Conservation (phyloP, 345 rosid genomes). For the Lenwebbia sp. region DNA sequence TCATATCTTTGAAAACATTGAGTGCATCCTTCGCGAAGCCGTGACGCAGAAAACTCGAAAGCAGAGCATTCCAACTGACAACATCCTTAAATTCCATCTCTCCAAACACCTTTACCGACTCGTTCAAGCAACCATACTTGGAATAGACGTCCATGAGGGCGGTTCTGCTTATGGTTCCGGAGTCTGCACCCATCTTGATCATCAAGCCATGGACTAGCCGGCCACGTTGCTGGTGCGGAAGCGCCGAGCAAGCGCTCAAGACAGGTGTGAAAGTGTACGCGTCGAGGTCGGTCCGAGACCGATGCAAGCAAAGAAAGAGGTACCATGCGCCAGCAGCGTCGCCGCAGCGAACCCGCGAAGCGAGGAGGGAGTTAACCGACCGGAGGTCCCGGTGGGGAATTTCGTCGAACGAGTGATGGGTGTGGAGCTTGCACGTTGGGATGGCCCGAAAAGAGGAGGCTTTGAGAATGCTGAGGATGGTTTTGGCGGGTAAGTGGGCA, state of each 20-base stretch:
- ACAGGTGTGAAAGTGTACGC: conserved; percentile 61
- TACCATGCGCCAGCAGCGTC: conserved; percentile 36
- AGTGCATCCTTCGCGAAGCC: conserved; percentile 47
- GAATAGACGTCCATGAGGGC: conserved; percentile 68
- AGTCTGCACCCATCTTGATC: conserved; percentile 44
- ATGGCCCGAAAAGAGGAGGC: neutral
- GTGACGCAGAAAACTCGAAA: conserved; percentile 46
- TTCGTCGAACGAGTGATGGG: conserved; percentile 35
- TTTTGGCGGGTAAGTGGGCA: neutral
- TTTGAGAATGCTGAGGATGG: neutral
- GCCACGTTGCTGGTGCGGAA: conserved; percentile 36
- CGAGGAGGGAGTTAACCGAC: conserved; percentile 40
- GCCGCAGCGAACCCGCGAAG: conserved; percentile 27
- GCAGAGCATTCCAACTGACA: conserved; percentile 69
- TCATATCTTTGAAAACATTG: conserved; percentile 43
- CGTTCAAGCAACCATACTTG: conserved; percentile 33
- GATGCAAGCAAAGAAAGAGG: conserved; percentile 34
- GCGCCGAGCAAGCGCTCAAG: conserved; percentile 46
- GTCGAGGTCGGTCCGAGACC: conserved; percentile 22
- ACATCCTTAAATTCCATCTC: conserved; percentile 47
- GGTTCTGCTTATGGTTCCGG: conserved; percentile 51
- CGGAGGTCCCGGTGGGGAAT: conserved; percentile 27
- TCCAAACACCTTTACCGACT: conserved; percentile 39
- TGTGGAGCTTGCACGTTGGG: neutral
- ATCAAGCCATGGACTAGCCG: conserved; percentile 65